Evolutionary conservation across 106 monocot genomes (phyloP).

Genomic region (Amphibolis antarctica): DNA sequence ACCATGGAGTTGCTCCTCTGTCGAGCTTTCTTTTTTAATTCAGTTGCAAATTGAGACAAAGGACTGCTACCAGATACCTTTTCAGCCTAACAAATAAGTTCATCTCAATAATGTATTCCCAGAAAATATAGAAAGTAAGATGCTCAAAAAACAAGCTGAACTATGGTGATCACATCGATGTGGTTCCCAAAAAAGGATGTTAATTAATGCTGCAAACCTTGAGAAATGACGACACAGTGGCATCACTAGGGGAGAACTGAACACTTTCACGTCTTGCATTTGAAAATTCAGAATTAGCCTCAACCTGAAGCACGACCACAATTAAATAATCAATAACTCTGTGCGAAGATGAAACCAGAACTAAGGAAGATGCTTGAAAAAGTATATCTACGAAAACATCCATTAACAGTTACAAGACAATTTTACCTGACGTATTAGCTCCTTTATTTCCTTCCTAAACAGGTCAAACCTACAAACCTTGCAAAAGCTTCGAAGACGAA

Average conservation of each 20-base stretch:
- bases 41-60: slow-evolving; percentile 49
- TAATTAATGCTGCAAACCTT: slow-evolving; percentile 24
- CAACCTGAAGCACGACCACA: slow-evolving; percentile 29
- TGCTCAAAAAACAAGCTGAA: too few species aligned
- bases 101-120: slow-evolving; percentile 1
- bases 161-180: too few species aligned
- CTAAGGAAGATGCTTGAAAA: neutral
- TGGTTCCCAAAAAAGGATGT: neutral
- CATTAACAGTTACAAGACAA: neutral
- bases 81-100: slow-evolving; percentile 46
- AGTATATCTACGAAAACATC: neutral
- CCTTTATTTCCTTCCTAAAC: slow-evolving; percentile 65
- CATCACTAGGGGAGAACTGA: slow-evolving; percentile 62
- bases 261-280: slow-evolving; percentile 39
- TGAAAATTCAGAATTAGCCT: slow-evolving; percentile 52
- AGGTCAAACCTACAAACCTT: slow-evolving; percentile 54
- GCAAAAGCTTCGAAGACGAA: slow-evolving; percentile 69
- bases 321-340: neutral
- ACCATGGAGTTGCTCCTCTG: slow-evolving; percentile 60
- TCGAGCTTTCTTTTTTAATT: slow-evolving; percentile 42
- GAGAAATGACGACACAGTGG: slow-evolving; percentile 40
- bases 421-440: slow-evolving; percentile 65
- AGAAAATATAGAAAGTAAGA: slow-evolving; percentile 1
- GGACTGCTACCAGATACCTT: slow-evolving; percentile 56
- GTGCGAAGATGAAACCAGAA: neutral